A percentile compares a stretch with the other conserved stretches of the same genome.
Conservation (phyloP, 176 grass and related monocot genomes). For the bread wheat (Triticum aestivum) region DNA sequence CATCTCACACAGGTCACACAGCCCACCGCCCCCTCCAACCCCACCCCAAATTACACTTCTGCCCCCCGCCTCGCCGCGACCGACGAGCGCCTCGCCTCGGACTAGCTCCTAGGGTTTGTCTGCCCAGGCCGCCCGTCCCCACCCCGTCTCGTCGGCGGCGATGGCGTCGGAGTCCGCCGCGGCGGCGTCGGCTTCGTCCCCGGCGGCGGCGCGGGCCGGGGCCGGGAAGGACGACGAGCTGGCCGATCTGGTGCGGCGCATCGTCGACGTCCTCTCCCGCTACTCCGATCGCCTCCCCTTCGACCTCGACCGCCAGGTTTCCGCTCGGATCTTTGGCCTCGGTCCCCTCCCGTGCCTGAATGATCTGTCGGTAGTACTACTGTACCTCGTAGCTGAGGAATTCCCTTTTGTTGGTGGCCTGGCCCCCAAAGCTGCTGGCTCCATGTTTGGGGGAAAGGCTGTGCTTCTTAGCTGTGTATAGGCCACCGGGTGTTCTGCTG, state of each 20-base stretch:
- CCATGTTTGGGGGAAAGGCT: slow-evolving; percentile 19
- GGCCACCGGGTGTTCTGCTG: not conserved
- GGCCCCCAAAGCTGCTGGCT: not conserved
- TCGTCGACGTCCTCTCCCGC: slow-evolving; percentile 61
- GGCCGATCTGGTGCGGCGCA: slow-evolving; percentile 82
- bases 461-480: not conserved
- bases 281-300: slow-evolving; percentile 85
- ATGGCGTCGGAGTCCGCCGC: slow-evolving; percentile 26
- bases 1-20: slow-evolving; percentile 7
- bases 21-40: slow-evolving; percentile 21
- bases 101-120: slow-evolving; percentile 16
- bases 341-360: not conserved
- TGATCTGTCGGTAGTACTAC: not conserved
- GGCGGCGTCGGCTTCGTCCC: not conserved
- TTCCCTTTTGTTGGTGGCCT: not conserved
- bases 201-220: slow-evolving; percentile 16
- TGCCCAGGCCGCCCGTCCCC: not conserved
- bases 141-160: slow-evolving; percentile 4
- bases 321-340: slow-evolving; percentile 36
- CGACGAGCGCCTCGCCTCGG: not conserved
- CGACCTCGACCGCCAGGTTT: slow-evolving; percentile 86
- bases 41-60: slow-evolving; percentile 14
- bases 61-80: slow-evolving; percentile 20
- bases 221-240: slow-evolving; percentile 79
- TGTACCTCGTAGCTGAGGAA: not conserved